Evolutionary conservation across 176 grass and related monocot species (phyloP), one percentile per base, ranked within the genome.

Genomic region (Typha latifolia): DNA sequence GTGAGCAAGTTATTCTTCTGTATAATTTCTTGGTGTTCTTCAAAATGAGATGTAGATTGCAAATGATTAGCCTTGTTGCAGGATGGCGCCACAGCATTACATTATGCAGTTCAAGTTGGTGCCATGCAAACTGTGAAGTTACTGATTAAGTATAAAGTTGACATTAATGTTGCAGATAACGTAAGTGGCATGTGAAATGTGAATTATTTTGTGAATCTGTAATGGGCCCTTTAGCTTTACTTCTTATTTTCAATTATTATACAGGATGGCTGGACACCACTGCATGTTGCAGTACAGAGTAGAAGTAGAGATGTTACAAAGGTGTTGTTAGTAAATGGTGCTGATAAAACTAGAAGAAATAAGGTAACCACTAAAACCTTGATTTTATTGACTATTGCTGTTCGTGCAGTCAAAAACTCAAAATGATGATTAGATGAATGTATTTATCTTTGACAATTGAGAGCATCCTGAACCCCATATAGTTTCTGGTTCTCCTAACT

Each of bases 91-190:
- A 84, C 88, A 66, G 78, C 88, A 43, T 75, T 97, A 12, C 88
- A 97, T 84, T 84, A 92, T 75, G 93, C 85, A 10, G 88, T 87
- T 76, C 93, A 97, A 89, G 85, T 86, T 69, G 93, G 85, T 72
- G 85, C 93, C 15, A 64, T 84, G 76, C 93, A 97, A 71, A 89
- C 88, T 5, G 85, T 84, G 66, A 97, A 97, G 67, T 82, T 92
- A 57, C 62, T 97, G 14, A 90, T 97, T 51, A 97, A 97, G 66
- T 87, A 80, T 62, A 82, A 77, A 73, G 88, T 92, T 73, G 85
- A 92, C 84, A 85, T 97, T 49, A 92, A 92, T 75, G 81, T 90
- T 75, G 78, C 83, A 67, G 85, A 89, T 75, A 82, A 87, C 71
- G 83, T 92, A 71, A 87, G 83, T 76, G 62, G 3, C 48, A 75